Conservation (phyloP, 1,139 yeast genomes). For the Pichia sp. region DNA sequence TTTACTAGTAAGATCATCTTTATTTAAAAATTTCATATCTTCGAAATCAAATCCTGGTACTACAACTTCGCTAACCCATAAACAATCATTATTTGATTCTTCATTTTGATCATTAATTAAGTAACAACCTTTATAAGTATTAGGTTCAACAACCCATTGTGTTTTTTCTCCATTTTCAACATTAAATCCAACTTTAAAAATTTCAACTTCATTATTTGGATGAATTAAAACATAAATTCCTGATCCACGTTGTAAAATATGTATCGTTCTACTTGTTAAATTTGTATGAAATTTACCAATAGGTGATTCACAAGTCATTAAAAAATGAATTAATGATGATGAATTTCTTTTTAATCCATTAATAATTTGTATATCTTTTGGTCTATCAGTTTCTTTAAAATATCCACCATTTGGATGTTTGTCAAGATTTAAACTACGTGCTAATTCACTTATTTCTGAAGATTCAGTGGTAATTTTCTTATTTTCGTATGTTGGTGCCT, state of each 20-base stretch:
- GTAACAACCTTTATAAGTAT: conserved; percentile 45
- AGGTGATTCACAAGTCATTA: conserved; percentile 41
- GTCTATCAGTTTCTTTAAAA: conserved; percentile 44
- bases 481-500: conserved; percentile 17
- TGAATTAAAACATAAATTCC: conserved; percentile 44
- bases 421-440: conserved; percentile 29
- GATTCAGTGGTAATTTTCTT: conserved; percentile 11
- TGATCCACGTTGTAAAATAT: conserved; percentile 42
- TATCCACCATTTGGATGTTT: conserved; percentile 47
- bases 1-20: conserved; percentile 27
- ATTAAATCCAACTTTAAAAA: conserved; percentile 44
- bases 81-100: conserved; percentile 32
- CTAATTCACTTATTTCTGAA: conserved; percentile 1
- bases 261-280: conserved; percentile 39
- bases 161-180: conserved; percentile 37
- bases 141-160: conserved; percentile 54
- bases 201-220: conserved; percentile 39
- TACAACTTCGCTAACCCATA: conserved; percentile 46
- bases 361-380: conserved; percentile 23
- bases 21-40: conserved; percentile 40
- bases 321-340: conserved; percentile 40
- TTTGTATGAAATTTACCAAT: conserved; percentile 42
- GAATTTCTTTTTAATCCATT: background rate
- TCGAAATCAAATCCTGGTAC: conserved; percentile 49
- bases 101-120: conserved; percentile 24